A percentile compares a stretch with the other conserved stretches of the same genome.
phyloP scores from a whole-genome alignment of 352 stramenopile genomes.

The Phytophthora kernoviae region DNA sequence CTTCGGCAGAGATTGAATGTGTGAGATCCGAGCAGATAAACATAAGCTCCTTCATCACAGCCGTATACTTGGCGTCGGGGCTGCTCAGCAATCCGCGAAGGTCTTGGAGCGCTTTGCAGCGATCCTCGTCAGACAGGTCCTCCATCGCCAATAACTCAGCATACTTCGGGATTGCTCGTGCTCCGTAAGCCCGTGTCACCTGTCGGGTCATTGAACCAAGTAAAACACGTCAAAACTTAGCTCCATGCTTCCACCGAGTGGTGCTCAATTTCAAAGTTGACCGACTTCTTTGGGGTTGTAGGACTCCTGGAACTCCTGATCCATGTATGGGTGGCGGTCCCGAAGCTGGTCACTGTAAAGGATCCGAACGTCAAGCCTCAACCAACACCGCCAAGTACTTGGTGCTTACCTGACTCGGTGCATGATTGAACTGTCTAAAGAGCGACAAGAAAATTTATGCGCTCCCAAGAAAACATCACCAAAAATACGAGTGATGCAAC shows the following conservation, averaged over 20 bases:
- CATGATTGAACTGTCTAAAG: constrained; percentile 32
- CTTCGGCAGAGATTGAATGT: constrained; percentile 38
- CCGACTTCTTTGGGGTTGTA: constrained; percentile 56
- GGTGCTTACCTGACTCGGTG: constrained; percentile 56
- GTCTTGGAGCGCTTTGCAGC: constrained; percentile 50
- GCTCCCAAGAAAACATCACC: background rate
- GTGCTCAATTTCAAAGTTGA: background rate
- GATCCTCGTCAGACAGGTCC: constrained; percentile 59
- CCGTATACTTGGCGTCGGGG: constrained; percentile 60
- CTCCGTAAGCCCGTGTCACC: constrained; percentile 64
- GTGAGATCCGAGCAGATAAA: constrained; percentile 61
- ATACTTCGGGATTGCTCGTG: constrained; percentile 60
- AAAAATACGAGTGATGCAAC: constrained; percentile 1
- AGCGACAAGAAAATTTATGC: background rate
- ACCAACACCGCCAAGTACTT: background rate
- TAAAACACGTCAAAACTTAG: background rate
- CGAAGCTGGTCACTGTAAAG: constrained; percentile 57
- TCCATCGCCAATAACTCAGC: constrained; percentile 60
- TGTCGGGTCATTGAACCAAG: too few species aligned
- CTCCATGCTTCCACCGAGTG: too few species aligned
- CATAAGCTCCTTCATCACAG: constrained; percentile 51
- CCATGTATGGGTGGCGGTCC: constrained; percentile 64
- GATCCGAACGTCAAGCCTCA: background rate
- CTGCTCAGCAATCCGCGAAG: constrained; percentile 62
- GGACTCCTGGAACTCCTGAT: constrained; percentile 59